phyloP scores from a whole-genome alignment of 2,329 filamentous ascomycete species.

The Cytospora chrysosperma region DNA sequence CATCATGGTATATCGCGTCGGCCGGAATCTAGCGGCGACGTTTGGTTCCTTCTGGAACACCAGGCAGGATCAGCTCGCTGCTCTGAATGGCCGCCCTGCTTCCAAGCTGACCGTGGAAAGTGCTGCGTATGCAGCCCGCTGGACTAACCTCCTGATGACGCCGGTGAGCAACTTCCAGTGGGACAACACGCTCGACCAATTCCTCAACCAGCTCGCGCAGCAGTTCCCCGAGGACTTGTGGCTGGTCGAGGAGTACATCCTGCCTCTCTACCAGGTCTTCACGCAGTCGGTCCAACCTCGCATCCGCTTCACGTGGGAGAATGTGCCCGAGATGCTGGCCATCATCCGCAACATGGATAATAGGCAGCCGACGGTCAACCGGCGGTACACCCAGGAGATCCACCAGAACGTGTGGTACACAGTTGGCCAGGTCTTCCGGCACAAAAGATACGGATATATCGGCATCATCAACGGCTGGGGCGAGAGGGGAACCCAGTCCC shows the following conservation, averaged over 20 bases:
- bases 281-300: constrained; percentile 31
- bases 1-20: constrained; percentile 71
- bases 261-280: constrained; percentile 58
- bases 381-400: constrained; percentile 37
- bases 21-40: constrained; percentile 77
- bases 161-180: constrained; percentile 49
- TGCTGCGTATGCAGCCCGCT: constrained; percentile 71
- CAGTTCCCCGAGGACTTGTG: constrained; percentile 70
- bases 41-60: constrained; percentile 48
- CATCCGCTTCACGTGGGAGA: constrained; percentile 35
- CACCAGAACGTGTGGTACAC: constrained; percentile 55
- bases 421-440: constrained; percentile 81
- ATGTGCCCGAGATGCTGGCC: constrained; percentile 38
- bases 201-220: constrained; percentile 63
- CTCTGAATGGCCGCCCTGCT: constrained; percentile 51
- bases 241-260: constrained; percentile 66
- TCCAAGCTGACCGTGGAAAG: constrained; percentile 47
- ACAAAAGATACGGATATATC: constrained; percentile 75
- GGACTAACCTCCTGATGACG: constrained; percentile 63
- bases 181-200: constrained; percentile 61
- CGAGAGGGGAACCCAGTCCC: constrained; percentile 32
- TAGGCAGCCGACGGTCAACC: constrained; percentile 36
- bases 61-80: constrained; percentile 32
- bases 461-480: constrained; percentile 91
- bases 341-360: constrained; percentile 47